Evolutionary conservation across 805 yeast species (phyloP).

Genomic region (Myxozyma mucilagina): DNA sequence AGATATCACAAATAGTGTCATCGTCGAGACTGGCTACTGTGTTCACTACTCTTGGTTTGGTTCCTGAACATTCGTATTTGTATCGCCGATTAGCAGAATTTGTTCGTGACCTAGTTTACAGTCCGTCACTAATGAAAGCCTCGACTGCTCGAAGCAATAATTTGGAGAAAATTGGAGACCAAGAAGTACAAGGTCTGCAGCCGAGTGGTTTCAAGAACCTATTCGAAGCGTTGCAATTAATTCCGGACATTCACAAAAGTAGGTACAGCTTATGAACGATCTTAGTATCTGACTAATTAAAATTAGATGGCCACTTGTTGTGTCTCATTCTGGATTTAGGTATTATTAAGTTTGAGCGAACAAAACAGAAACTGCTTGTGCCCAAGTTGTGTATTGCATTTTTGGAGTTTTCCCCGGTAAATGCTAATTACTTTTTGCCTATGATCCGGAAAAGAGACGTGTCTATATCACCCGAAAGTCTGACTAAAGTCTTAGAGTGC

Average conservation of each 20-base stretch:
- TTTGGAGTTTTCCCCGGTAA: conserved; percentile 6
- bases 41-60: neutral
- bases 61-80: conserved; percentile 32
- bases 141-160: neutral
- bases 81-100: conserved; percentile 37
- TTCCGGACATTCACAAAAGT: conserved; percentile 12
- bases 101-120: conserved; percentile 35
- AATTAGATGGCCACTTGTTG: conserved; percentile 9
- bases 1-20: conserved; percentile 15
- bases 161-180: neutral
- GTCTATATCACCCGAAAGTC: conserved; percentile 9
- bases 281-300: neutral
- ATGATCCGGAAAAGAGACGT: conserved; percentile 3
- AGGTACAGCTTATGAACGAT: neutral
- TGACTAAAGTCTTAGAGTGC: conserved; percentile 1
- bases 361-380: conserved; percentile 19
- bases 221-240: conserved; percentile 3
- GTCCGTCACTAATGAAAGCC: conserved; percentile 24
- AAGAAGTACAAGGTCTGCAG: neutral
- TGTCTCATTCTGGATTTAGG: conserved; percentile 18
- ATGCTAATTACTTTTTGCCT: conserved; percentile 9
- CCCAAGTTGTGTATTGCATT: conserved; percentile 14
- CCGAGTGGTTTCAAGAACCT: conserved; percentile 9
- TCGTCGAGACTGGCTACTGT: neutral
- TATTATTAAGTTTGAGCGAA: conserved; percentile 18